Base-by-base conservation (phyloP, 306 rosid species). In the Corylus americana region DNA sequence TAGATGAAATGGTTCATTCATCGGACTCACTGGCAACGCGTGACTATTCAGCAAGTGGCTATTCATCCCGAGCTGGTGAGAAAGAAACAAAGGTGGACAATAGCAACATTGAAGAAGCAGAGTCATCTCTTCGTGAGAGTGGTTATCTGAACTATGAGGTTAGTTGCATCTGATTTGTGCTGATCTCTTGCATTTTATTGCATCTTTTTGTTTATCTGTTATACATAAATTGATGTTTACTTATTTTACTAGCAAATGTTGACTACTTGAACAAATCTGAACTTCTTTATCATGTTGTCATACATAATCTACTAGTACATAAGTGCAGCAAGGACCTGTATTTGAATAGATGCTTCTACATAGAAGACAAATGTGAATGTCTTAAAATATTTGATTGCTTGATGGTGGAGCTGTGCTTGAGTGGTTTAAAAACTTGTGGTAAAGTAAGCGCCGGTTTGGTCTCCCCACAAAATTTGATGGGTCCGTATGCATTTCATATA, bases 71-170 rank as follows among this genome's bases (percentile, higher is more conserved):
- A n/a, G 80, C 98, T 10, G 94, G 92, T 11, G 97, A 94, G 79
- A 73, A 37, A 8, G 98, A 92, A 14, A 37, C 86, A n/a, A 92
- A 88, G 85, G 57, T 87, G 51, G 93, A 94, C 61, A 91, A 88
- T 78, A 86, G 86, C 86, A 94, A 92, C 83, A 92, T 94, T 81
- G 98, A 92, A 87, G 98, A 94, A 84, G 98, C 97, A 9, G 98
- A 92, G 61, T 88, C 91, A 0, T 91, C 98, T 82, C 93, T 94
- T 69, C 97, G 98, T 42, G 97, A 92, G 85, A 92, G 97, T 73
- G 98, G 98, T 77, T 94, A 89, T 74, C 87, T 94, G 18, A 92
- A 94, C 87, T 92, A 92, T 64, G 98, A 94, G 98, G 98, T 94
- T 7, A 27, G 91, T 79, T 80, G 42, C 47, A 31, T 44, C 49